Base-by-base conservation (phyloP, 148 eudicot species). In the Talinum fruticosum region DNA sequence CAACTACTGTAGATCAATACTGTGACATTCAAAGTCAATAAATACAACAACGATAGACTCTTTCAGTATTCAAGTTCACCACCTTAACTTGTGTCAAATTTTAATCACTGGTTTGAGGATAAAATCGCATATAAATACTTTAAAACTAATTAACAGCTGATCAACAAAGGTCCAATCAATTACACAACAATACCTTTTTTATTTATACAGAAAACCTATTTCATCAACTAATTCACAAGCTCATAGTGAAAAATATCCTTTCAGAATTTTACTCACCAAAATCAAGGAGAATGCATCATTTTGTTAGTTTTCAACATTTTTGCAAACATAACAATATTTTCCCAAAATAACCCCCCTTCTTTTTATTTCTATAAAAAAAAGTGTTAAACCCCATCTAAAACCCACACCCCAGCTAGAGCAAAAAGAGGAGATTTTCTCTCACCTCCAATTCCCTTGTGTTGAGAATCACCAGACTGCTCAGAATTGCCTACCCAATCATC, bases 1-100 rank as follows among this genome's bases (percentile, higher is more conserved):
- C 80, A 88, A 79, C 91, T 87, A 92, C 84, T 86, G 84, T 81
- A 85, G 80, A 84, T 86, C 75, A 86, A 85, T 78, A 86, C 77
- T 73, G 81, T 32, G 59, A 73, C 76, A 33, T 76, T 61, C 76
- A 68, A 45, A 51, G 61, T 32, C 72, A 79, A 75, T 66, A 75
- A 57, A 80, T 24, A 54, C 34, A 62, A 62, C 66, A 62, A 62
- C 24, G 47, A 36, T 69, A 59, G 23, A 6, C 4, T 33, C 36
- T 38, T 37, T 61, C 16, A 2, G 24, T 23, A 54, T 37, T 10
- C 33, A 34, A 38, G 29, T 4, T 33, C 66, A 26, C 67, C 44
- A 41, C 77, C 68, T 19, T 69, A 51, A 19, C 29, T 51, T 12
- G 14, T 18, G 23, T 10, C 30, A 21, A 73, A 2, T 41, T 10